phyloP scores from a whole-genome alignment of 768 basidiomycete genomes.

The Termitomyces sp. region DNA sequence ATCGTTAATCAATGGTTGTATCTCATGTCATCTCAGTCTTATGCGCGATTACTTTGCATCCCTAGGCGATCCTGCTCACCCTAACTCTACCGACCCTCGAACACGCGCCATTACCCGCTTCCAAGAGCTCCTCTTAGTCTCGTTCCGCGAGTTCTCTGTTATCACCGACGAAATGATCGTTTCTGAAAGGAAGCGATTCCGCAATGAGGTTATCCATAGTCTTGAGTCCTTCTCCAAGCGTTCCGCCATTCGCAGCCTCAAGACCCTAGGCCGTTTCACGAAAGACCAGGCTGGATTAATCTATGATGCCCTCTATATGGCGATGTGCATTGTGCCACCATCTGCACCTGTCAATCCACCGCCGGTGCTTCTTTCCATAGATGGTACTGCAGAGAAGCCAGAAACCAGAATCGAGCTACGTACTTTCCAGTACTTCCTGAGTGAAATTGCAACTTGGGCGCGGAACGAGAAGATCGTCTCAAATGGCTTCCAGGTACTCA shows the following conservation, averaged over 20 bases:
- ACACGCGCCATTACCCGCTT: slow-evolving; percentile 94
- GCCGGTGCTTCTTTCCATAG: slow-evolving; percentile 53
- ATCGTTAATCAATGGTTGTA: not conserved
- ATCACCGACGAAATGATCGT: slow-evolving; percentile 95
- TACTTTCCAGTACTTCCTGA: slow-evolving; percentile 88
- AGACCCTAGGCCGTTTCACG: slow-evolving; percentile 71
- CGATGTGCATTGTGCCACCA: slow-evolving; percentile 75
- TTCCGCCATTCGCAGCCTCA: slow-evolving; percentile 83
- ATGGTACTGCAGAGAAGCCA: slow-evolving; percentile 68
- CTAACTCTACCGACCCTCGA: slow-evolving; percentile 81
- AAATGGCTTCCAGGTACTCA: slow-evolving; percentile 82
- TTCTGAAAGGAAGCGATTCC: slow-evolving; percentile 79
- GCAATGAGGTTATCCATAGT: slow-evolving; percentile 85
- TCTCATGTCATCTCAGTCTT: slow-evolving; percentile 37
- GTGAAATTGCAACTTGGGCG: slow-evolving; percentile 94
- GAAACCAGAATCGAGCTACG: slow-evolving; percentile 85
- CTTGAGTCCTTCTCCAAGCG: slow-evolving; percentile 96
- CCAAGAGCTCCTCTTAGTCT: slow-evolving; percentile 94
- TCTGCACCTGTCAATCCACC: slow-evolving; percentile 49
- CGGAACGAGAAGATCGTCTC: slow-evolving; percentile 88
- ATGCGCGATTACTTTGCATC: slow-evolving; percentile 96
- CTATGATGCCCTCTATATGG: slow-evolving; percentile 90
- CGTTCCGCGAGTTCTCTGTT: slow-evolving; percentile 95
- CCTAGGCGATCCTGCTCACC: slow-evolving; percentile 92
- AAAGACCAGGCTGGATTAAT: slow-evolving; percentile 87